phyloP scores from a whole-genome alignment of 179 eudicot genomes.

The Camellia oleifera region DNA sequence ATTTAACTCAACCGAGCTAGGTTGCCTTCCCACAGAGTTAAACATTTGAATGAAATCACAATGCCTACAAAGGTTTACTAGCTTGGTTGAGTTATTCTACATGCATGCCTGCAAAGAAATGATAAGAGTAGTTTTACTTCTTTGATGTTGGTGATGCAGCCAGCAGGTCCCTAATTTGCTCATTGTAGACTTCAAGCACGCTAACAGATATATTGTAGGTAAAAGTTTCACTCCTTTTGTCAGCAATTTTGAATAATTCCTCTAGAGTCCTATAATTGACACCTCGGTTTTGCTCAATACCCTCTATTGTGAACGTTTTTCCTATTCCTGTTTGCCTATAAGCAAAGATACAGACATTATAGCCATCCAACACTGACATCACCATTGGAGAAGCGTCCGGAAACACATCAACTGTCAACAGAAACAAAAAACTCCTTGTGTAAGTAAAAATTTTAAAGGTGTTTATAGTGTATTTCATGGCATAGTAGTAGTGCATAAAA shows the following conservation, averaged over 20 bases:
- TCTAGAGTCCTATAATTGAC: slow-evolving; percentile 92
- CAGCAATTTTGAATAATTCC: slow-evolving; percentile 65
- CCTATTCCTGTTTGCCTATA: slow-evolving; percentile 98
- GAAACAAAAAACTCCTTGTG: slow-evolving; percentile 5
- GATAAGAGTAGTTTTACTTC: slow-evolving; percentile 40
- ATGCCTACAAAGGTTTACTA: neutral
- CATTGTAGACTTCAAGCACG: slow-evolving; percentile 95
- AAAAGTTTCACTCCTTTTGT: slow-evolving; percentile 68
- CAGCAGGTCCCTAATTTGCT: slow-evolving; percentile 87
- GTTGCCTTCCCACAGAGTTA: neutral
- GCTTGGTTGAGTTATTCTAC: slow-evolving; percentile 5
- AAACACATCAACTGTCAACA: slow-evolving; percentile 70
- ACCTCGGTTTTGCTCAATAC: slow-evolving; percentile 73
- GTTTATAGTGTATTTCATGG: neutral
- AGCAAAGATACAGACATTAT: slow-evolving; percentile 94
- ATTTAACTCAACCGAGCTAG: neutral
- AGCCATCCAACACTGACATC: slow-evolving; percentile 86
- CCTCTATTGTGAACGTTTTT: slow-evolving; percentile 98
- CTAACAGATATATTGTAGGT: slow-evolving; percentile 78
- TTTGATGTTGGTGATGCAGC: slow-evolving; percentile 63
- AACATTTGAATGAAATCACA: neutral
- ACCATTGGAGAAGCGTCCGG: slow-evolving; percentile 95
- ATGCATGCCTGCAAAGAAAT: slow-evolving; percentile 5
- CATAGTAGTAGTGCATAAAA: neutral
- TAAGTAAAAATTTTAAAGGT: slow-evolving; percentile 15